A percentile compares a stretch with the other conserved stretches of the same genome.
These are phyloP conservation scores for Leishmania arabica DNA, from an alignment of 208 protist genomes.

Conservation along the genomic window DNA sequence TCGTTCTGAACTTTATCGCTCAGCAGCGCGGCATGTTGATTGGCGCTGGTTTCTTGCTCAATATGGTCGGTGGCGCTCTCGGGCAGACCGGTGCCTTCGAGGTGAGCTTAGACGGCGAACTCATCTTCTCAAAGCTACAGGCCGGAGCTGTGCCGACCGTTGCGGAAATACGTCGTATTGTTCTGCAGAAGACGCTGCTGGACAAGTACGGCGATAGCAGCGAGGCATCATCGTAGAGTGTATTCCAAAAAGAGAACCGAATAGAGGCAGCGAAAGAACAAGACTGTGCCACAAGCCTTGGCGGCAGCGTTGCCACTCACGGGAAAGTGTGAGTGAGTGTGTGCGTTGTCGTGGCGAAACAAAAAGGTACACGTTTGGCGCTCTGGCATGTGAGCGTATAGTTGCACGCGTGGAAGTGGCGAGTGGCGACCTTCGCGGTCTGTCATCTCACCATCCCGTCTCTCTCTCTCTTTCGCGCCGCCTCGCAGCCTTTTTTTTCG, in stretches of 20 bases:
- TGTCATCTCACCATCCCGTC: not conserved
- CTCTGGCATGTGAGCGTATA: not conserved
- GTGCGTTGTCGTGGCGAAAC: not conserved
- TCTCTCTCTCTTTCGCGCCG: not conserved
- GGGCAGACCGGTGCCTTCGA: conserved; percentile 73
- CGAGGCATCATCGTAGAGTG: conserved; percentile 1
- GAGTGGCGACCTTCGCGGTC: not conserved
- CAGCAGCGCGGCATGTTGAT: conserved; percentile 54
- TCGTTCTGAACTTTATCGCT: conserved; percentile 31
- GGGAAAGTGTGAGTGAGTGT: not conserved
- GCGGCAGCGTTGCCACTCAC: not conserved
- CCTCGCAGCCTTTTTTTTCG: not conserved
- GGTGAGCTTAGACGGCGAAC: conserved; percentile 58
- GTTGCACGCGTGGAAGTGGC: not conserved
- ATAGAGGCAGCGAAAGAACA: not conserved
- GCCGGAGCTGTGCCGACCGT: conserved; percentile 31
- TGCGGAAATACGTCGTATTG: conserved; percentile 30
- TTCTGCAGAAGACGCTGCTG: conserved; percentile 46
- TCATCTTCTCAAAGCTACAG: conserved; percentile 77
- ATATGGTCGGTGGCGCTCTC: conserved; percentile 48
- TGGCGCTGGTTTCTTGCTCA: conserved; percentile 55
- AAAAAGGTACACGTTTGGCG: not conserved
- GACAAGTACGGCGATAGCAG: conserved; percentile 29
- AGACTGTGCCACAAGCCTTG: not conserved
- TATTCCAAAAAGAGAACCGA: not conserved